Base-by-base conservation (phyloP, 768 basidiomycete species). In the Phallus indusiatus region DNA sequence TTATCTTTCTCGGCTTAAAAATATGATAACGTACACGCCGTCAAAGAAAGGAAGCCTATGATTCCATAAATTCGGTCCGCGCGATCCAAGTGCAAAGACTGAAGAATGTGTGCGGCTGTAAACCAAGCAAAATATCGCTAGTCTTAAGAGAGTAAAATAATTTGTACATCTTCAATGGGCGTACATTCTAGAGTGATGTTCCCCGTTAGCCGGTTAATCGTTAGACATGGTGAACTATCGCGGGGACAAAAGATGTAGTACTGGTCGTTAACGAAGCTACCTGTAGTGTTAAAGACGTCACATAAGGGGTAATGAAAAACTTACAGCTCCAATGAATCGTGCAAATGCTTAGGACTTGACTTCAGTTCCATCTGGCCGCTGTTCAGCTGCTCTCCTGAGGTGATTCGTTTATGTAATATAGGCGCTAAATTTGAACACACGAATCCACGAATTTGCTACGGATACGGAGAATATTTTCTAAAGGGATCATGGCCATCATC, bases 11-110 rank as follows among this genome's bases (percentile, higher is more conserved):
- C 11, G 22, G 20, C n/a, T 37, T 21, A 12, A 24, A n/a, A 36
- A 22, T 18, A 14, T 12, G 14, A 20, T 49, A 54, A 63, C 69
- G 64, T 66, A 77, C 71, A 73, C 4, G 72, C 71, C 3, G 73
- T 67, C 14, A 79, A 67, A 8, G 71, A 72, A 24, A 78, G 64
- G 48, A 76, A 68, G n/a, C 78, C 78, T 53, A 78, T 67, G 28
- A 79, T 71, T 46, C 77, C 78, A 65, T 72, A 76, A 28, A 56
- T 56, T 28, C 50, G 49, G 46, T 28, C 47, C 11, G 50, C 56
- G 34, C 33, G 56, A 24, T 47, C 20, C 36, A 52, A 11, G 51
- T 37, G 22, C 28, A 12, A 33, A 14, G 53, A 47, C 9, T 24
- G 37, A 14, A 33, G 28, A 7, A 36, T 24, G 36, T 47, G 28